Base-by-base conservation (phyloP, 768 basidiomycete species). In the Pisolithus tinctorius region DNA sequence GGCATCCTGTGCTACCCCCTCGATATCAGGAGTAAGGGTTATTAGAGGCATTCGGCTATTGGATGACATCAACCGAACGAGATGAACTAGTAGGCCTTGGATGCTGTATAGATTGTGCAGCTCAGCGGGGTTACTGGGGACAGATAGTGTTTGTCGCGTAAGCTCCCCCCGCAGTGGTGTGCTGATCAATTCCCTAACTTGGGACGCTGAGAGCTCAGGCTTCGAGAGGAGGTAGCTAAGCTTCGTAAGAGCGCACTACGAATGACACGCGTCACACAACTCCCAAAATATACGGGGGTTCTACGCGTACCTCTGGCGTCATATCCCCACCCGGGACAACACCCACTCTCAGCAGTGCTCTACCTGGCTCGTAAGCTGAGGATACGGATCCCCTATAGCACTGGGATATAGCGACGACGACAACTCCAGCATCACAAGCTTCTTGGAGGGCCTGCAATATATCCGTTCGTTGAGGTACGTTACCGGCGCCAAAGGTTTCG, bases 401-500 rank as follows among this genome's bases (percentile, higher is more conserved):
- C 61, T 97, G 94, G 0, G 91, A 84, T 46, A 96, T 93, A 10
- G 93, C 90, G 37, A 97, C 91, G 45, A 97, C 80, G 48, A 95
- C 81, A 2, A 94, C 78, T 9, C 89, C 92, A 1, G 86, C 79
- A 50, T 85, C 80, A 55, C 87, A 89, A 2, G 93, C 92, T 50
- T 87, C 83, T 56, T 82, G 83, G 51, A 96, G 74, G 1, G 82
- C 84, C n/a, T 76, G 66, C 63, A 88, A 77, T 17, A 96, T 69
- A 57, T 93, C 92, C 45, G 75, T 53, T 11, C 88, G 78, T 59
- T 91, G 85, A 0, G 94, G 93, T 9, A 92, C 90, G 67, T 97
- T 97, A 0, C 94, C 94, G 1, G 92, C 84, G 6, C 94, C 94
- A 65, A 90, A 97, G 2, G 88, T 91, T 64, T 95, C 90, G 1